phyloP scores from a whole-genome alignment of 2,329 filamentous ascomycete species.

The Pseudopithomyces maydicus region DNA sequence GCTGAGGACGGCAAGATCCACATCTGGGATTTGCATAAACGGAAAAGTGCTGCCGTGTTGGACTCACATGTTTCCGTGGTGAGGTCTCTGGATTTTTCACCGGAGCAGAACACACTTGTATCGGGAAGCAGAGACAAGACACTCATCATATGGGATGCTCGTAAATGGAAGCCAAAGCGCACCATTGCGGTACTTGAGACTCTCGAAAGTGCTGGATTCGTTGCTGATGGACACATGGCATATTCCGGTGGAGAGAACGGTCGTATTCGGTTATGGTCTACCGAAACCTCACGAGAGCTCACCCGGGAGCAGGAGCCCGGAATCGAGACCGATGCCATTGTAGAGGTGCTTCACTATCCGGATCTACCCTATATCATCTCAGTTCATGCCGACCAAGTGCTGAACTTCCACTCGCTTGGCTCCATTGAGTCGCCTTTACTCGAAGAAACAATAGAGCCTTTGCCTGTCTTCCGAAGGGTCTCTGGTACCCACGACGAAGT shows the following conservation, averaged over 20 bases:
- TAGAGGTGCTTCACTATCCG: constrained; percentile 71
- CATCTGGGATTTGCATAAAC: constrained; percentile 89
- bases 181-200: constrained; percentile 85
- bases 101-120: constrained; percentile 74
- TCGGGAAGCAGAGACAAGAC: constrained; percentile 93
- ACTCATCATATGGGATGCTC: constrained; percentile 86
- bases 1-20: constrained; percentile 92
- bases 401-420: constrained; percentile 71
- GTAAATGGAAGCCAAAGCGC: constrained; percentile 80
- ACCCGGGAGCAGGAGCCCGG: constrained; percentile 72
- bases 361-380: constrained; percentile 74
- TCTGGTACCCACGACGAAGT: constrained; percentile 98
- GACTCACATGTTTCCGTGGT: constrained; percentile 96
- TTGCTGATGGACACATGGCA: constrained; percentile 71
- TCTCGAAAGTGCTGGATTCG: constrained; percentile 82
- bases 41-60: constrained; percentile 74
- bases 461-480: constrained; percentile 73
- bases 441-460: constrained; percentile 58
- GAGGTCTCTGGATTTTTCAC: constrained; percentile 81
- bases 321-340: constrained; percentile 68
- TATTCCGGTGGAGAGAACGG: constrained; percentile 88
- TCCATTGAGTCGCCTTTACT: constrained; percentile 47
- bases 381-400: constrained; percentile 86
- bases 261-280: constrained; percentile 81
- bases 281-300: constrained; percentile 75